A percentile compares a stretch with the other conserved stretches of the same genome.
phyloP scores from a whole-genome alignment of 352 stramenopile species.

The Pythium sukuiense region DNA sequence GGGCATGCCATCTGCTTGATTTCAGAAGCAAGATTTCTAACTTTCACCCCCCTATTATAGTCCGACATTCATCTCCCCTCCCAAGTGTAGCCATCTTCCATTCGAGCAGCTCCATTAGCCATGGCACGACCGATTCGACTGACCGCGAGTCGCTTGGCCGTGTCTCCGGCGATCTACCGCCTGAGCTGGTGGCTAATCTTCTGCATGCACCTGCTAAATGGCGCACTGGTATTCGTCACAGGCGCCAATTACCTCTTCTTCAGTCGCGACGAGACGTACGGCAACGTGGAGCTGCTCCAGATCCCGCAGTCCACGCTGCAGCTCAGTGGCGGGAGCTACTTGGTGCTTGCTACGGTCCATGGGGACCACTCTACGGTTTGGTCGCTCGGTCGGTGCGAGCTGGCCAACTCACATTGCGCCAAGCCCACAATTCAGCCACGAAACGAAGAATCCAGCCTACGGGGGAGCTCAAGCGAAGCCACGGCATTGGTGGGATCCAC shows the following conservation, averaged over 20 bases:
- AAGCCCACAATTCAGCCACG: no score
- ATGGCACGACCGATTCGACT: no score
- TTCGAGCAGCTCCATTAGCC: background rate
- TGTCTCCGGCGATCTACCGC: constrained; percentile 1
- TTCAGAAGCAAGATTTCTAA: no score
- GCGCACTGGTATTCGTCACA: background rate
- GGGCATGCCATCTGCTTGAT: no score
- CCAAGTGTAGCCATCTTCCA: background rate
- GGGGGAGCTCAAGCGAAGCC: background rate
- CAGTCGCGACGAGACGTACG: background rate
- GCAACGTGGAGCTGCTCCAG: background rate
- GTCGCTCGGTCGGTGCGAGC: background rate
- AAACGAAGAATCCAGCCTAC: background rate
- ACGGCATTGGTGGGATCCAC: background rate
- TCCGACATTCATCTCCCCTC: no score
- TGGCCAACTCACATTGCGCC: background rate
- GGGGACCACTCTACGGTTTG: background rate
- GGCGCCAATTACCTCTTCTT: background rate
- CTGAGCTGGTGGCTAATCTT: constrained; percentile 7
- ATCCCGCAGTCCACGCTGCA: background rate
- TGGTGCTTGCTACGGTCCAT: background rate
- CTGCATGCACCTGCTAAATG: background rate
- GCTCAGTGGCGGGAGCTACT: background rate
- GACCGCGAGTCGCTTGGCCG: no score
- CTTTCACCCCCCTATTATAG: no score